A percentile compares a stretch with the other conserved stretches of the same genome.
phyloP scores from a whole-genome alignment of 1,284 basidiomycete species.

The Naganishia albida region DNA sequence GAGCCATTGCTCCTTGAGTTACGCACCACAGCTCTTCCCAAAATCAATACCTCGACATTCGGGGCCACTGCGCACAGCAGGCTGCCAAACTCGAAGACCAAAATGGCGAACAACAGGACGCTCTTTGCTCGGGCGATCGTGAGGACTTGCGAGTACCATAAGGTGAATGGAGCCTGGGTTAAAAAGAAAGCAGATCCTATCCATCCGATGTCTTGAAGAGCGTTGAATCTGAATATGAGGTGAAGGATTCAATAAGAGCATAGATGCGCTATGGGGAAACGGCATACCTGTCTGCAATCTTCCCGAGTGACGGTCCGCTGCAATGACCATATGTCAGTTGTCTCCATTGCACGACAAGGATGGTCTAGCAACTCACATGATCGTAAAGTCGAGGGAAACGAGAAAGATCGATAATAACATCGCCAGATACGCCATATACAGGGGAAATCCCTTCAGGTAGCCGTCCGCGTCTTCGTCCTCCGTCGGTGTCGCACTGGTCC shows the following conservation, averaged over 20 bases:
- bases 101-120: conserved; percentile 56
- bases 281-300: conserved; percentile 13
- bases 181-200: conserved; percentile 57
- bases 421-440: conserved; percentile 44
- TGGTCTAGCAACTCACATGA: conserved; percentile 35
- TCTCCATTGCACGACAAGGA: conserved; percentile 33
- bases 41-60: conserved; percentile 54
- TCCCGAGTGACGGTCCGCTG: conserved; percentile 15
- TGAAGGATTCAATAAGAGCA: too few species aligned
- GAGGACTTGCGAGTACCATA: conserved; percentile 55
- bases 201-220: conserved; percentile 49
- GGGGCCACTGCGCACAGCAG: conserved; percentile 59
- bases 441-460: conserved; percentile 37
- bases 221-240: not conserved
- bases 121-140: conserved; percentile 55
- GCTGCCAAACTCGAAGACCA: conserved; percentile 57
- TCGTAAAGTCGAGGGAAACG: conserved; percentile 46
- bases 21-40: conserved; percentile 55
- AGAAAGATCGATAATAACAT: conserved; percentile 50
- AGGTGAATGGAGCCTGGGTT: conserved; percentile 53
- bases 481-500: not conserved
- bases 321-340: too few species aligned
- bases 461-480: conserved; percentile 12
- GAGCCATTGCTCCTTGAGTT: not conserved
- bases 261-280: too few species aligned